Conservation (phyloP, 345 rosid genomes). For the Ceriops decandra region DNA sequence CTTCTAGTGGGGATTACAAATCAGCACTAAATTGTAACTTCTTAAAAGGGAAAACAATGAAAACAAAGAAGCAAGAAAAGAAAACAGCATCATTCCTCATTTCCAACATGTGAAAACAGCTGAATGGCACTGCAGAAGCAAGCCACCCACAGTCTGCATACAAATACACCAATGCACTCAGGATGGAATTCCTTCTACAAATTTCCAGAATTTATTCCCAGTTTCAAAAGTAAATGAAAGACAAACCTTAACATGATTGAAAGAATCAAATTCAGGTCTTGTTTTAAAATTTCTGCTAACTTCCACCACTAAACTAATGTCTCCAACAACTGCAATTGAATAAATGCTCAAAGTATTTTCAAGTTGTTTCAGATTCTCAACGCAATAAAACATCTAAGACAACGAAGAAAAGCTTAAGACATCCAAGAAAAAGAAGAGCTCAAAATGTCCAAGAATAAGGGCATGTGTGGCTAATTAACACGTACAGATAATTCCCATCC, state of each 20-base stretch:
- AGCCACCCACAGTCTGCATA: too few species aligned
- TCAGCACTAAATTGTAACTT: too few species aligned
- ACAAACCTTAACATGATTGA: not conserved
- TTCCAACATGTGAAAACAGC: too few species aligned
- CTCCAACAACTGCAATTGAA: not conserved
- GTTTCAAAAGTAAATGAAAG: not conserved
- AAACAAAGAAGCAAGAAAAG: too few species aligned
- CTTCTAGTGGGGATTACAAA: too few species aligned
- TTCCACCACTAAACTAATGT: not conserved
- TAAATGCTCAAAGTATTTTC: not conserved
- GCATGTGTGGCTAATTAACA: too few species aligned
- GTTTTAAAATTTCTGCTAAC: not conserved
- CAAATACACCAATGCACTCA: not conserved
- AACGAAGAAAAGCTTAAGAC: too few species aligned
- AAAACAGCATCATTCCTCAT: too few species aligned
- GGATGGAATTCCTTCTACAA: not conserved
- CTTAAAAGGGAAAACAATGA: too few species aligned
- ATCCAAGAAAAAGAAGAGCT: not conserved
- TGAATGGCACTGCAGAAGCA: too few species aligned
- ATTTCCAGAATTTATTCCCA: not conserved
- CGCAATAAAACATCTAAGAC: too few species aligned
- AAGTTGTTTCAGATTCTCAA: not conserved
- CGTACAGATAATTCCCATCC: not conserved
- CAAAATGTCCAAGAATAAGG: not conserved
- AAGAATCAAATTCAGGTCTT: not conserved